Percentiles rank a stretch among this genome's conserved stretches.
These are phyloP conservation scores for Arachnopeziza araneosa DNA, from an alignment of 2,329 filamentous ascomycete genomes.

Conservation along the genomic window DNA sequence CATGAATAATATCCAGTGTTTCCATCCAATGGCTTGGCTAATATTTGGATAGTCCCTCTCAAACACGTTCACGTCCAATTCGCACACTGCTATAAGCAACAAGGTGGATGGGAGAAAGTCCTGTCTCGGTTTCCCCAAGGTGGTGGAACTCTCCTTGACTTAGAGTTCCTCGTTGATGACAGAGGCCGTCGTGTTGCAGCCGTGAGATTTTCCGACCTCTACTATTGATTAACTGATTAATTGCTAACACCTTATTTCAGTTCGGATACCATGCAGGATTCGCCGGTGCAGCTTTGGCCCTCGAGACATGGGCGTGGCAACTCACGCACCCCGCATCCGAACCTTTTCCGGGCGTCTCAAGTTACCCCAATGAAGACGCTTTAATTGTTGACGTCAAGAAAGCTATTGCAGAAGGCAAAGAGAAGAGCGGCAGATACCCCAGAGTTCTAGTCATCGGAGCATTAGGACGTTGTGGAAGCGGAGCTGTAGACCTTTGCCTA, in stretches of 20 bases:
- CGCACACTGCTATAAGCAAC: constrained; percentile 70
- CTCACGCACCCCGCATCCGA: constrained; percentile 61
- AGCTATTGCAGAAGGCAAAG: constrained; percentile 59
- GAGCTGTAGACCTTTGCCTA: constrained; percentile 74
- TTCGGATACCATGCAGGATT: constrained; percentile 68
- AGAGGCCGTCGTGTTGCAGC: constrained; percentile 63
- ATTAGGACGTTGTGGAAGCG: constrained; percentile 76
- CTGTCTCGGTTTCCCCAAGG: constrained; percentile 75
- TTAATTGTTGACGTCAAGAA: constrained; percentile 71
- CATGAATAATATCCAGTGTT: constrained; percentile 4
- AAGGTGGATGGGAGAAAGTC: constrained; percentile 72
- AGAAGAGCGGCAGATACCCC: constrained; percentile 62
- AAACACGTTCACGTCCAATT: constrained; percentile 70
- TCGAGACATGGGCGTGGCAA: constrained; percentile 82
- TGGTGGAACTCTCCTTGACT: constrained; percentile 71
- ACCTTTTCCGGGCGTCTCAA: constrained; percentile 59
- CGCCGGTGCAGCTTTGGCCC: constrained; percentile 62
- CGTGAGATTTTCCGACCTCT: no score
- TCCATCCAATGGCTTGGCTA: constrained; percentile 6
- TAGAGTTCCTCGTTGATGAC: constrained; percentile 79
- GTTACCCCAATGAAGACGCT: constrained; percentile 68
- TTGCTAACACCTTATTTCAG: no score
- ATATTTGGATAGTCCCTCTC: constrained; percentile 46
- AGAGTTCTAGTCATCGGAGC: constrained; percentile 80
- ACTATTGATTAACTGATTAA: no score